These are phyloP conservation scores for Salix purpurea DNA, from an alignment of 345 rosid species.

Conservation along the genomic window DNA sequence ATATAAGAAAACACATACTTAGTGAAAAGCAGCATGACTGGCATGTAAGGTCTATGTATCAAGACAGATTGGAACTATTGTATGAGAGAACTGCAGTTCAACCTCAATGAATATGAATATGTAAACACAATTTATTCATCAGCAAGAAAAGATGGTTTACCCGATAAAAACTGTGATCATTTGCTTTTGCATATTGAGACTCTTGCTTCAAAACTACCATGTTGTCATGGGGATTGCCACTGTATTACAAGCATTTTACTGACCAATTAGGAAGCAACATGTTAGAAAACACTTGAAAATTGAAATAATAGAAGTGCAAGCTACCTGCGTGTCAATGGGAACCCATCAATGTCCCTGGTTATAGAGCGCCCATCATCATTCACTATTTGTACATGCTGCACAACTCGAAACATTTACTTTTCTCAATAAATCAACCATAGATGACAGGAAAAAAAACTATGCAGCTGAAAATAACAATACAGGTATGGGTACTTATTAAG, in stretches of 20 bases:
- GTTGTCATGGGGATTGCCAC: slow-evolving; percentile 71
- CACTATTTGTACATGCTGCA: slow-evolving; percentile 76
- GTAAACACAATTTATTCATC: background rate
- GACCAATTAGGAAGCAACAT: slow-evolving; percentile 24
- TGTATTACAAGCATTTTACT: slow-evolving; percentile 40
- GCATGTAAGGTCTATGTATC: background rate
- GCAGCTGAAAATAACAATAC: background rate
- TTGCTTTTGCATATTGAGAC: slow-evolving; percentile 73
- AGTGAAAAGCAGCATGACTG: background rate
- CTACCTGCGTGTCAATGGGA: slow-evolving; percentile 89
- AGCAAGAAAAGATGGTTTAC: slow-evolving; percentile 41
- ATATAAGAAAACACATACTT: slow-evolving; percentile 23
- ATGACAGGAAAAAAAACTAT: background rate
- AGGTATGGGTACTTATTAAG: slow-evolving; percentile 6
- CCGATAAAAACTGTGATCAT: slow-evolving; percentile 73
- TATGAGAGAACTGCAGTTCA: background rate
- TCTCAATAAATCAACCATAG: background rate
- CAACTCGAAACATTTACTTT: slow-evolving; percentile 15
- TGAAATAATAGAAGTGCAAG: slow-evolving; percentile 9
- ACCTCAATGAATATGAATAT: background rate
- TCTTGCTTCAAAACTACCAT: slow-evolving; percentile 97
- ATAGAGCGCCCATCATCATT: slow-evolving; percentile 85
- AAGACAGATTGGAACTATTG: background rate
- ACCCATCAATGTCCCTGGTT: slow-evolving; percentile 78
- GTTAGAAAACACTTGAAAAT: slow-evolving; percentile 9